Conservation (phyloP, 345 rosid genomes). For the Trapa bicornis region DNA sequence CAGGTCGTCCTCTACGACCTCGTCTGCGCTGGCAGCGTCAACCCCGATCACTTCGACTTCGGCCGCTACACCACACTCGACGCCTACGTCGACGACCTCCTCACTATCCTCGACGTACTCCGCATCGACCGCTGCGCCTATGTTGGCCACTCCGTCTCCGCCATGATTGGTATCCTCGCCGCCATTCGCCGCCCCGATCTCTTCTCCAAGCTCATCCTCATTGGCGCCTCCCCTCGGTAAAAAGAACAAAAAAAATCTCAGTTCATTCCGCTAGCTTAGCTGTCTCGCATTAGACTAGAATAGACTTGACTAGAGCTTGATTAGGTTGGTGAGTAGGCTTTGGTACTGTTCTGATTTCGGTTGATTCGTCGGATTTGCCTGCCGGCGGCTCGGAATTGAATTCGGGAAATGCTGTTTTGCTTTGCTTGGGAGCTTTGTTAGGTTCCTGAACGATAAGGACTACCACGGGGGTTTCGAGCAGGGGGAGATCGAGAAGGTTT, state of each 20-base stretch:
- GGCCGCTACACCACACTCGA: conserved; percentile 27
- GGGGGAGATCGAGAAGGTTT: conserved; percentile 26
- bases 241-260: background rate
- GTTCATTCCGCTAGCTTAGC: background rate
- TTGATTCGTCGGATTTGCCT: background rate
- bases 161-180: conserved; percentile 36
- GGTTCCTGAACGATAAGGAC: conserved; percentile 23
- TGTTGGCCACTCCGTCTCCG: conserved; percentile 45
- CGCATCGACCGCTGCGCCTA: conserved; percentile 29
- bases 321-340: too few species aligned
- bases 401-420: background rate
- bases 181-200: conserved; percentile 39
- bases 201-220: conserved; percentile 38
- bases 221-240: conserved; percentile 45
- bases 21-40: conserved; percentile 44
- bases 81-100: conserved; percentile 35
- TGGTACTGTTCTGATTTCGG: background rate
- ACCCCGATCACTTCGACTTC: conserved; percentile 35
- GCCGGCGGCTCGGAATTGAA: background rate
- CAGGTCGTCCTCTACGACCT: conserved; percentile 32
- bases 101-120: conserved; percentile 31
- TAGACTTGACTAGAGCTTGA: too few species aligned
- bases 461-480: conserved; percentile 40
- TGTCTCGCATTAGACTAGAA: background rate
- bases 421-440: background rate